A percentile compares a stretch with the other conserved stretches of the same genome.
Evolutionary conservation across 192 early-diverging fungal genomes (phyloP).

Genomic region (Dissophora ornata): DNA sequence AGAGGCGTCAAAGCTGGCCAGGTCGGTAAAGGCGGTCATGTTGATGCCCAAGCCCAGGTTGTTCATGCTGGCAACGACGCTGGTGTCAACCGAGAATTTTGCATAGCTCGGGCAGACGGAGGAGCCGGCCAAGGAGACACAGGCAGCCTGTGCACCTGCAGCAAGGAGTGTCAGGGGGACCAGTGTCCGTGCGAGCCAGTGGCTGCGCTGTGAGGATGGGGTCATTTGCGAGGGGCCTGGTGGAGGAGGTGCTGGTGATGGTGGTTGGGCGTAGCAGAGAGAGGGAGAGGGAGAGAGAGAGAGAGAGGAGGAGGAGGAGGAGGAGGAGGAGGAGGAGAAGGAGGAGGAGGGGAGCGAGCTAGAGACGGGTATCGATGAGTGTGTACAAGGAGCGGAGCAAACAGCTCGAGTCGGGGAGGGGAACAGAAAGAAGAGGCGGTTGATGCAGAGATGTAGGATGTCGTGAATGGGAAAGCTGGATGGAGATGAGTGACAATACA

Average conservation of each 20-base stretch:
- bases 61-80: not conserved
- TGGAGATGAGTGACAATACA: constrained; percentile 27
- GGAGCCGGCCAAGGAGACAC: constrained; percentile 15
- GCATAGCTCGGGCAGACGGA: constrained; percentile 18
- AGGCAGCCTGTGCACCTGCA: constrained; percentile 10
- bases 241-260: not conserved
- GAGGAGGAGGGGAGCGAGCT: not conserved
- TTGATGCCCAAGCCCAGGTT: constrained; percentile 3
- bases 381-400: no score
- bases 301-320: not conserved
- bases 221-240: constrained; percentile 15
- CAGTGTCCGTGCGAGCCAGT: constrained; percentile 27
- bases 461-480: not conserved
- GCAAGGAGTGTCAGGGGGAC: constrained; percentile 24
- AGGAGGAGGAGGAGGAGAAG: constrained; percentile 2
- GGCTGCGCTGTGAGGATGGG: constrained; percentile 12
- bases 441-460: no score
- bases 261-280: constrained; percentile 1
- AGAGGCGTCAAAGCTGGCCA: constrained; percentile 18
- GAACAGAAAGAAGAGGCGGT: no score
- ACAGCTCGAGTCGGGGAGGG: no score
- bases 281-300: no score
- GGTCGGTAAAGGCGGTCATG: constrained; percentile 10
- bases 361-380: no score
- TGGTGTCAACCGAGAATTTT: constrained; percentile 8